phyloP scores from a whole-genome alignment of 2,329 filamentous ascomycete species.

The Byssothecium circinans region DNA sequence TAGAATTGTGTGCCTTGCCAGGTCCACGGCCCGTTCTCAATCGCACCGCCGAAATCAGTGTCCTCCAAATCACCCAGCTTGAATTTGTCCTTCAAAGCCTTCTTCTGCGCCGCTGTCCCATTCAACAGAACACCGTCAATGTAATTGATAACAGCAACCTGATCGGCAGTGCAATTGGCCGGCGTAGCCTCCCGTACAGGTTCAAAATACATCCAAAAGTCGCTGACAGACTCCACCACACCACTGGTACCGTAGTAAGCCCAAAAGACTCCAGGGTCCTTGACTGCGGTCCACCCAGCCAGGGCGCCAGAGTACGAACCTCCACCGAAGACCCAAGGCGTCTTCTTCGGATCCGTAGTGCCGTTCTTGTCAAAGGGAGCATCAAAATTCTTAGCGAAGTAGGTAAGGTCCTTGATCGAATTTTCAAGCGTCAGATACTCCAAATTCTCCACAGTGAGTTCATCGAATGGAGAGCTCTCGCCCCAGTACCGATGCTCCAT shows the following conservation, averaged over 20 bases:
- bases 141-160: background rate
- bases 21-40: background rate
- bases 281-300: background rate
- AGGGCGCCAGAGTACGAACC: constrained; percentile 3
- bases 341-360: background rate
- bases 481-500: constrained; percentile 5
- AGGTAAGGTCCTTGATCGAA: constrained; percentile 1
- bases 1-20: constrained; percentile 3
- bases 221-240: background rate
- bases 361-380: background rate
- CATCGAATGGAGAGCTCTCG: background rate
- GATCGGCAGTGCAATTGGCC: constrained; percentile 2
- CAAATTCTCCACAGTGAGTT: constrained; percentile 1
- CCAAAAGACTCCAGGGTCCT: constrained; percentile 1
- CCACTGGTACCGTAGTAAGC: background rate
- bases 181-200: constrained; percentile 2
- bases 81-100: background rate
- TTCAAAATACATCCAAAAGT: constrained; percentile 3
- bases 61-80: background rate
- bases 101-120: background rate
- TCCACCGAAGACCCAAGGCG: constrained; percentile 1
- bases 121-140: constrained; percentile 1
- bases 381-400: background rate
- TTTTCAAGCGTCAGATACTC: constrained; percentile 3
- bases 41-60: background rate